These are phyloP conservation scores for Thraustochytrium striatum DNA, from an alignment of 352 stramenopile genomes.

Conservation along the genomic window DNA sequence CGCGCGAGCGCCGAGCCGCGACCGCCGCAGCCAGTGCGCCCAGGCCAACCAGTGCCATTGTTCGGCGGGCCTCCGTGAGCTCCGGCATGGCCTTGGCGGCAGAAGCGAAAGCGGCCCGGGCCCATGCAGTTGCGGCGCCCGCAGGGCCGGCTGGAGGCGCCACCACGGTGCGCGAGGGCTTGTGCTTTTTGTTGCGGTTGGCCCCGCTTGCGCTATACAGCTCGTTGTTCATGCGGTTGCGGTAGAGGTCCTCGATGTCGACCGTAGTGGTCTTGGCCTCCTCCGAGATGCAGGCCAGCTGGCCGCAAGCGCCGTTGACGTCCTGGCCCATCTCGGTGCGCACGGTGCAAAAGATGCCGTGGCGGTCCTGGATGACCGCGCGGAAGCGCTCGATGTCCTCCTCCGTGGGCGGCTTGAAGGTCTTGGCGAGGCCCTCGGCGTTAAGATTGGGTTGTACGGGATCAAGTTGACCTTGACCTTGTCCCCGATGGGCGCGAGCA, in stretches of 20 bases:
- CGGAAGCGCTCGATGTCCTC: conserved; percentile 17
- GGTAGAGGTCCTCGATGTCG: conserved; percentile 40
- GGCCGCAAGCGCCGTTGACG: conserved; percentile 46
- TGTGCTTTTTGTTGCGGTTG: conserved; percentile 43
- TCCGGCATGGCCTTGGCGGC: too few species aligned
- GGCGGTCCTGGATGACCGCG: not conserved
- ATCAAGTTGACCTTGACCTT: conserved; percentile 49
- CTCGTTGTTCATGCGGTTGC: conserved; percentile 16
- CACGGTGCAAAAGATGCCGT: conserved; percentile 46
- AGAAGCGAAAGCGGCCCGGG: too few species aligned
- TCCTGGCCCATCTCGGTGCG: conserved; percentile 47
- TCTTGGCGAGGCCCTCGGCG: conserved; percentile 46
- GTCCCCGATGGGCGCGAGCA: conserved; percentile 13
- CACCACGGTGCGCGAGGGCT: too few species aligned
- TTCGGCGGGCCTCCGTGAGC: too few species aligned
- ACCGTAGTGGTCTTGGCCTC: conserved; percentile 1
- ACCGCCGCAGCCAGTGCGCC: too few species aligned
- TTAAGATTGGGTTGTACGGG: conserved; percentile 51
- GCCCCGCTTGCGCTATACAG: conserved; percentile 20
- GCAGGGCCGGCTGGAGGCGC: too few species aligned
- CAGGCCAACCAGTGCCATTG: too few species aligned
- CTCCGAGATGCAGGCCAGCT: conserved; percentile 44
- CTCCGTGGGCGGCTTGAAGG: conserved; percentile 36
- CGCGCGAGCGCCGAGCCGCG: too few species aligned
- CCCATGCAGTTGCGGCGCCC: too few species aligned